These are phyloP conservation scores for Leptographium procerum DNA, from an alignment of 2,329 filamentous ascomycete species.

Conservation along the genomic window DNA sequence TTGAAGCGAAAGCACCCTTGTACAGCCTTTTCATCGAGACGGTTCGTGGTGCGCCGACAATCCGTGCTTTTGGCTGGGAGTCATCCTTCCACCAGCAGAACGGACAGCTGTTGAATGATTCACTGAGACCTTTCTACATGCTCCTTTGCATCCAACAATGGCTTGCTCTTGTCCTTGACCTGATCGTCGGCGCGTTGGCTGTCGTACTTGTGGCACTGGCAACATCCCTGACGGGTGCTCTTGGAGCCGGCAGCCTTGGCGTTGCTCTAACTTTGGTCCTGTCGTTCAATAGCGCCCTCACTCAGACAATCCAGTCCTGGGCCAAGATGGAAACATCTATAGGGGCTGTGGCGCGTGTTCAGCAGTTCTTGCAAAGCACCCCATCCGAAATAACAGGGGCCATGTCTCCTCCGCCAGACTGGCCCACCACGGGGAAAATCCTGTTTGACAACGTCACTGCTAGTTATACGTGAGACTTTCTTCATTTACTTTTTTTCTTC, in stretches of 20 bases:
- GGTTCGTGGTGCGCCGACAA: conserved; percentile 32
- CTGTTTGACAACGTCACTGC: neutral
- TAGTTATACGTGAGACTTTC: neutral
- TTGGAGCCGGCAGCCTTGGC: conserved; percentile 24
- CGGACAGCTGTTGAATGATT: neutral
- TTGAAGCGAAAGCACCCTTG: conserved; percentile 45
- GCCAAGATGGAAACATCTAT: conserved; percentile 22
- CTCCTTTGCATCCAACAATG: conserved; percentile 7
- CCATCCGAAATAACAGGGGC: conserved; percentile 14
- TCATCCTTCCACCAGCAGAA: neutral
- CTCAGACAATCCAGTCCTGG: conserved; percentile 19
- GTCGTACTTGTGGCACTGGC: neutral
- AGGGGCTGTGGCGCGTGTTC: conserved; percentile 21
- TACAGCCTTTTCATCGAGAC: conserved; percentile 36
- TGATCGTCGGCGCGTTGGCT: conserved; percentile 30
- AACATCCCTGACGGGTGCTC: neutral
- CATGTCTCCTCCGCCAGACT: conserved; percentile 12
- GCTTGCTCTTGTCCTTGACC: conserved; percentile 17
- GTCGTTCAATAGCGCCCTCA: conserved; percentile 20
- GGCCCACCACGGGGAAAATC: conserved; percentile 10
- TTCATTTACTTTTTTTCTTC: neutral
- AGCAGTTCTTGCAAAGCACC: conserved; percentile 16
- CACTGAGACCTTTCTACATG: conserved; percentile 6
- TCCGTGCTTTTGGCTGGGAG: conserved; percentile 33
- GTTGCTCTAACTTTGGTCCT: conserved; percentile 26